Evolutionary conservation across 2,329 filamentous ascomycete genomes (phyloP), one percentile per base, ranked within the genome.

Genomic region (Cordyceps cicadae): DNA sequence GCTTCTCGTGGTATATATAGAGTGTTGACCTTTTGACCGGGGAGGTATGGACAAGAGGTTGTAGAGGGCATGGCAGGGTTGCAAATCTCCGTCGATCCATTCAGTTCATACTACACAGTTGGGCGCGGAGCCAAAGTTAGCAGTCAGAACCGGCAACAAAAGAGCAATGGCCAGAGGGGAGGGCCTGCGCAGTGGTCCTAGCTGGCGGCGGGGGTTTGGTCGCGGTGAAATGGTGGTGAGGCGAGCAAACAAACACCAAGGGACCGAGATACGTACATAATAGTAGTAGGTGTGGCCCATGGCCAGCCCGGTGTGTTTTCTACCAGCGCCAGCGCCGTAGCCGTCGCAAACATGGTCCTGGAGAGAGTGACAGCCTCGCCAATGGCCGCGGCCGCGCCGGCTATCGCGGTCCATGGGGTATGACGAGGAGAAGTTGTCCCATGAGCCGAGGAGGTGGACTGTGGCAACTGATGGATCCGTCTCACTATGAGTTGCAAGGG

Each of bases 221-320:
- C 26, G 51, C 37, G 51, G 45, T 46, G 34, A 37, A 37, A 37
- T 43, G 61, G 41, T 34, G 21, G 64, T 56, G 56, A 58, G 60
- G 65, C 62, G 45, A 63, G 49, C 24, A 54, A 50, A 54, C 24
- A 54, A 50, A 54, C 53, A 34, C 48, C 37, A 29, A 53, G 41
- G 54, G 50, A 81, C 89, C 34, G 26, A 53, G 41, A 53, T 48
- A 81, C 89, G 76, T 78, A 95, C 91, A 76, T 94, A 97, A 79
- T 96, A 97, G 82, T 93, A 97, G 75, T 97, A 97, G 17, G 88
- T 94, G 63, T 88, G 86, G 50, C 92, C 92, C 89, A 96, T 96
- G 74, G 88, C 94, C 65, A 97, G 81, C 57, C 89, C 92, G 62
- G 92, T 92, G 66, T 84, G 83, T 67, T 90, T 84, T 76, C 79